Base-by-base conservation (phyloP, 2,329 filamentous ascomycete species). In the Xylaria sp. region DNA sequence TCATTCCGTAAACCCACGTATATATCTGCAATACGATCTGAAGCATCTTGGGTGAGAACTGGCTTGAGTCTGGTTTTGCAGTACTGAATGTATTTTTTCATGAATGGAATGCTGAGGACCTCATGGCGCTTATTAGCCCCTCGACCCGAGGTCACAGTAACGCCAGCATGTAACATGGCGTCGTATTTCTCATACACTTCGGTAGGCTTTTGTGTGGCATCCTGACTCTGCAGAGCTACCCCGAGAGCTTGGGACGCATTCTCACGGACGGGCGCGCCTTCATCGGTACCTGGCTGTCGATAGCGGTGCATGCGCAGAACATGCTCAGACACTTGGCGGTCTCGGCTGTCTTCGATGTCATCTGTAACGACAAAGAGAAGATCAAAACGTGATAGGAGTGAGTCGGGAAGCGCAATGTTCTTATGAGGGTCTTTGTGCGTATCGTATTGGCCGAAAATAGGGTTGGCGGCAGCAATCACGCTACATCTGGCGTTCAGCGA, bases 1-100 rank as follows among this genome's bases (percentile, higher is more conserved):
- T 99, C 96, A 79, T 99, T 99, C 73, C 96, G 90, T 23, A 99
- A 86, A 10, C 93, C 92, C 42, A 97, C 96, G 79, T 98, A 99
- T 17, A 94, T 92, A 38, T 93, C 88, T 44, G 94, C 90, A 76
- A 99, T 97, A 71, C 97, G 93, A 74, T 97, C 93, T 11, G 94
- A 93, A 6, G 96, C 95, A 53, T 93, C 93, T 77, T 96, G 93
- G 0, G 94, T 97, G 70, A 99, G 84, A 48, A 97, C 85, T 0
- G 96, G 96, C 86, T 94, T 97, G 77, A 97, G 88, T 77, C 96
- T 87, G 42, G 89, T 92, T 84, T 99, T 99, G 72, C 96, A 94
- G 80, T 99, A 99, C 79, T 99, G 96, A 54, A 99, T 97, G 80
- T 97, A 99, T 82, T 99, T 99, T 84, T 99, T 99, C 85, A 99